Evolutionary conservation across 2,329 filamentous ascomycete genomes (phyloP).

Genomic region (Ceratocystiopsis minuta): DNA sequence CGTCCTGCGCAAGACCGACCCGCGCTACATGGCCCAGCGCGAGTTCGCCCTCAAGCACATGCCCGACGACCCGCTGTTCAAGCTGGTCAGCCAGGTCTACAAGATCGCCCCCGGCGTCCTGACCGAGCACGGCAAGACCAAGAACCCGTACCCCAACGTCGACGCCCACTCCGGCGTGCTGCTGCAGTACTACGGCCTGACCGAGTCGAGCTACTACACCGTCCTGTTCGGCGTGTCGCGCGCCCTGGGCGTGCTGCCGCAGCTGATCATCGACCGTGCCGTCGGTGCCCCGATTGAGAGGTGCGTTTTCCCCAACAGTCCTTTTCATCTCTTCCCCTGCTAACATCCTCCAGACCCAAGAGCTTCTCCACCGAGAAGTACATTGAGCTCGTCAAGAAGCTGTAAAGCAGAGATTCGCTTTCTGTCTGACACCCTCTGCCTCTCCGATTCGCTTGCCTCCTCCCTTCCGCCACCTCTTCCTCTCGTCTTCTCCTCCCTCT

Average conservation of each 20-base stretch:
- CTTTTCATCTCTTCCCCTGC: conserved; percentile 4
- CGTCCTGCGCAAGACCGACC: conserved; percentile 95
- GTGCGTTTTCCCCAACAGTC: conserved; percentile 12
- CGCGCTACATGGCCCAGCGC: conserved; percentile 96
- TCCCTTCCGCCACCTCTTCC: background rate
- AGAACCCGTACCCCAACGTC: conserved; percentile 99
- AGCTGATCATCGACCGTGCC: conserved; percentile 98
- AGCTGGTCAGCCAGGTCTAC: conserved; percentile 99
- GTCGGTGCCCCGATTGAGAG: conserved; percentile 94
- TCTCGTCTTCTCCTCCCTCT: background rate
- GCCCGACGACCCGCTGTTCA: conserved; percentile 97
- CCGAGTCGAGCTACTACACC: conserved; percentile 99
- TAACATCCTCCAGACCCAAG: conserved; percentile 44
- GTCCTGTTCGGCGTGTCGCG: conserved; percentile 98
- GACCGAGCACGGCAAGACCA: conserved; percentile 99
- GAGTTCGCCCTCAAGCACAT: conserved; percentile 56
- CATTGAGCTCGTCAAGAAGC: conserved; percentile 80
- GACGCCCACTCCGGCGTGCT: conserved; percentile 98
- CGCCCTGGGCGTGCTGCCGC: conserved; percentile 93
- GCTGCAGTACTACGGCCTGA: conserved; percentile 98
- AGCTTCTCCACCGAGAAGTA: conserved; percentile 96
- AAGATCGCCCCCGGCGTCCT: conserved; percentile 97
- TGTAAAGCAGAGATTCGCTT: conserved; percentile 33
- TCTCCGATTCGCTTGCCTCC: too few relatives aligned
- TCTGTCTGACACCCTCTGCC: background rate